Evolutionary conservation across 805 yeast species (phyloP), one percentile per base, ranked within the genome.

Genomic region (Lachancea nothofagi): DNA sequence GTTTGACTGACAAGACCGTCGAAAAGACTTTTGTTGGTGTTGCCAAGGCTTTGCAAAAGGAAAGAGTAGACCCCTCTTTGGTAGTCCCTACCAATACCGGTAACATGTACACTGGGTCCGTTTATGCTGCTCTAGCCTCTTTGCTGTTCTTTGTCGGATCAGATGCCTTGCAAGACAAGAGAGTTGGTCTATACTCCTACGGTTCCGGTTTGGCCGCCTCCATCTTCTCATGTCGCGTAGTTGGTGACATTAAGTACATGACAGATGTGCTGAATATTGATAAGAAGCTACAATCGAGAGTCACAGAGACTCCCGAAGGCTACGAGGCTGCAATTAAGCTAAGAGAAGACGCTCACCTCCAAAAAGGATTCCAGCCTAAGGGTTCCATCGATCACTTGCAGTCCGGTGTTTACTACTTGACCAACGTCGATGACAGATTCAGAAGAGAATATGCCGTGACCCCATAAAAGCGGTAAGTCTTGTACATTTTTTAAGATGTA

Each of bases 201-300:
- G 99, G 99, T 52, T 90, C 97, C 12, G 99, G 99, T 59, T 77
- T 93, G 47, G 99, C 99, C 32, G 75, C 97, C 13, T 78, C 96
- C 28, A 70, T 93, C 66, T 84, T 77, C 69, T 82, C 95, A 31
- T 78, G 80, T 49, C 75, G 69, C 47, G 85, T 93, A 46, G 75
- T 72, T 48, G 96, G 94, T 43, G 97, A 93, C 65, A 71, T 89
- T 46, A 67, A 83, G 21, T 52, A 72, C 45, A 82, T 89, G 49
- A 75, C 75, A 47, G 63, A 75, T 49, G 72, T 69, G 42, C 75
- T 90, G 57, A 75, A 83, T 64, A 69, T 93, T 49, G 78, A 80
- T 57, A 57, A 72, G 56, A 78, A 77, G 63, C 75, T 93, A 48
- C 75, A 72, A 38, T 66, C 67, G 49, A 85, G 98, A 74, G 62